Evolutionary conservation across 169 alveolate species (phyloP), one percentile per base, ranked within the genome.

Genomic region (Plasmodium gallinaceum): DNA sequence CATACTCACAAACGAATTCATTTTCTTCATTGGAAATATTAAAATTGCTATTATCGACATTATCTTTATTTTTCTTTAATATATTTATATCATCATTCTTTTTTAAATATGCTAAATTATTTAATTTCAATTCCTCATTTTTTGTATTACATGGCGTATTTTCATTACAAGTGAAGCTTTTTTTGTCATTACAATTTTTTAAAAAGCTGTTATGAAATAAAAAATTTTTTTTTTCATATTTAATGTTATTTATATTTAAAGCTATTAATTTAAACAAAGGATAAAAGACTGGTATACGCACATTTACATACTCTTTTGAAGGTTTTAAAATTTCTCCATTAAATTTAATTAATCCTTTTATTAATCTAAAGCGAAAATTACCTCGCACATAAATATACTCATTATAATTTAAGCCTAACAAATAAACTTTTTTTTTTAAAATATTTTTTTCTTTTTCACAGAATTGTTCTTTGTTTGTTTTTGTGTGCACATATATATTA

Each of bases 331-430:
- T 61, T 46, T 68, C 65, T 7, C 83, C 91, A 61, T 66, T 68
- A 68, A 83, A 83, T 39, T 68, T 18, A 51, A 22, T 60, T 39
- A 83, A 20, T 43, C 91, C 91, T 45, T 68, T 83, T 83, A 83
- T 54, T 12, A 83, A 52, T 16, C 91, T 61, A 83, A 83, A 83
- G 46, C 91, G 91, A 71, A 83, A 83, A 43, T 45, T 60, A 8
- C 91, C 91, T 39, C 91, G 54, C 32, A 83, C 18, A n/a, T 66
- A 83, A 42, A 83, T 57, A 24, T 72, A 83, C 39, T 83, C 91
- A 18, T 69, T 83, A 83, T 83, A 83, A 83, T 83, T 66, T 83
- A 83, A 45, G n/a, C 85, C 91, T 60, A 68, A 83, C 46, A 83
- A 46, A 61, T 83, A 83, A 32, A 83, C 57, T 32, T 54, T 68